Evolutionary conservation across 139 green algal genomes (phyloP).

Genomic region (Spirogloea muscicola): DNA sequence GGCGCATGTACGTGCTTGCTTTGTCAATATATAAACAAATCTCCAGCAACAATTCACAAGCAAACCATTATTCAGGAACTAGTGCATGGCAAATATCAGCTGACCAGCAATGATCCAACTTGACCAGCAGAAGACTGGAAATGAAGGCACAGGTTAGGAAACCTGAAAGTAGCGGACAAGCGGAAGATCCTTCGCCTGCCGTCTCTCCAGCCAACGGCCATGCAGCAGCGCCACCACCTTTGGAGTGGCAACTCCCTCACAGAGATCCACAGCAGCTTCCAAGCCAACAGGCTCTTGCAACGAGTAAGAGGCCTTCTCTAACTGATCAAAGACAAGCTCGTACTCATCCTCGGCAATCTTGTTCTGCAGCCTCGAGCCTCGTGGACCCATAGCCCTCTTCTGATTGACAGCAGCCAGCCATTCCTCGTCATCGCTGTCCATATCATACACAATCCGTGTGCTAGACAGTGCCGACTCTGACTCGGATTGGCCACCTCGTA

Average conservation of each 20-base stretch:
- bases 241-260: neutral
- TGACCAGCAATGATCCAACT: too few relatives aligned
- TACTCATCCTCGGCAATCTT: slow-evolving; percentile 25
- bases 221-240: slow-evolving; percentile 5
- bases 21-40: too few relatives aligned
- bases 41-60: too few relatives aligned
- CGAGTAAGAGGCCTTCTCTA: slow-evolving; percentile 32
- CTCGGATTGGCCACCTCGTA: too few relatives aligned
- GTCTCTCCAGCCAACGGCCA: slow-evolving; percentile 21
- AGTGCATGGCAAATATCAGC: too few relatives aligned
- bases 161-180: slow-evolving; percentile 42
- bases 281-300: neutral
- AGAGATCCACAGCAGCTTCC: neutral
- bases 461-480: too few relatives aligned
- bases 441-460: slow-evolving; percentile 30
- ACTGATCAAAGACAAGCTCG: slow-evolving; percentile 26
- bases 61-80: too few relatives aligned
- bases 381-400: neutral
- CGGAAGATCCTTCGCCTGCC: slow-evolving; percentile 18
- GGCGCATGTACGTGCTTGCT: too few relatives aligned
- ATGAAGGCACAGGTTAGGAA: too few relatives aligned
- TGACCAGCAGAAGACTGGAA: too few relatives aligned
- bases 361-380: neutral
- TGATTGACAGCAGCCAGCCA: neutral
- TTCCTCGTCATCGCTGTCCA: slow-evolving; percentile 40